Evolutionary conservation across 768 basidiomycete genomes (phyloP), one percentile per base, ranked within the genome.

Genomic region (Suillus ampliporus): DNA sequence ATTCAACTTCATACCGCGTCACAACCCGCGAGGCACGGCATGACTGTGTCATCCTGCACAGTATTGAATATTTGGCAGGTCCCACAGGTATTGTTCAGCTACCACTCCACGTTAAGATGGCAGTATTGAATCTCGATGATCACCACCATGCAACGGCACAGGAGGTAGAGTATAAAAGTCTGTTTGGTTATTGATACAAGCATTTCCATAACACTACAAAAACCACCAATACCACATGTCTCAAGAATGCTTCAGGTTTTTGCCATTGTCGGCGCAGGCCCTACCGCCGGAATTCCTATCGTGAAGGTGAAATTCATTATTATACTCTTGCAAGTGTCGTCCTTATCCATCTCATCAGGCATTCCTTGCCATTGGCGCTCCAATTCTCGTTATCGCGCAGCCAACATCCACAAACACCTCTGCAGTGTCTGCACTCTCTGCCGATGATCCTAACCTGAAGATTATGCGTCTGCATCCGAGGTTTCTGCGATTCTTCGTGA

Each of bases 401-500:
- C 35, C 40, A 17, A 52, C 61, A 34, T 41, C 61, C 23, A 57
- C 61, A 1, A 65, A 66, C 60, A 9, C 31, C 15, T 2, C 35
- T 21, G 46, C 67, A 3, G 61, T 67, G 1, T 41, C 64, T 19
- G 46, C 67, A 3, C 62, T 67, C 2, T 41, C 64, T 19, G 47
- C 60, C 31, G 50, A 64, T 17, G 58, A 60, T 37, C 59, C 48
- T 11, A 51, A 61, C 38, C 50, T 61, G 37, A 61, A 53, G 44
- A 47, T 44, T 57, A 56, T 23, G n/a, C 10, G 40, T 60, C 61
- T n/a, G 52, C 51, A n/a, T 34, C 57, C 9, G 61, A 43, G 26
- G 41, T 69, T 14, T 53, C 67, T 51, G 48, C 58, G 8, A 56
- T 67, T n/a, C 58, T 75, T 60, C 26, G 63, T 76, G 31, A 31